Conservation (phyloP, 2,329 filamentous ascomycete genomes). For the Botrytis fabae region DNA sequence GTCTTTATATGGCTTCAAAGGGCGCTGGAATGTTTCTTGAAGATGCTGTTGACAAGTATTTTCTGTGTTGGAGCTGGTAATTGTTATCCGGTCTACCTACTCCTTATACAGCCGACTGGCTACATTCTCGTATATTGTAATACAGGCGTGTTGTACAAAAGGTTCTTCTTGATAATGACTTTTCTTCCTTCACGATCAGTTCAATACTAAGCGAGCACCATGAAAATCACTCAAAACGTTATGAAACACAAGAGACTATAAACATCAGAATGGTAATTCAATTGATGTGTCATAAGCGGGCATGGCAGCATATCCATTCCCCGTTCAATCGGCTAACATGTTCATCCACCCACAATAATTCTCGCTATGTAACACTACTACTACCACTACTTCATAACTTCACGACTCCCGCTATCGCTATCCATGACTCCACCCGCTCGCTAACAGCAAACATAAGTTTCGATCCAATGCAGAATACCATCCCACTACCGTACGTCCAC, state of each 20-base stretch:
- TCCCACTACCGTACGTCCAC: constrained; percentile 5
- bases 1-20: background rate
- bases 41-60: background rate
- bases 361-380: constrained; percentile 8
- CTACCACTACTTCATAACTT: background rate
- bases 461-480: constrained; percentile 17
- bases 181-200: background rate
- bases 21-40: background rate
- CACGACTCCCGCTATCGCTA: background rate
- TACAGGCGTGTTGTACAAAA: background rate
- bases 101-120: background rate
- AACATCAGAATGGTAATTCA: constrained; percentile 9
- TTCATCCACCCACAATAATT: background rate
- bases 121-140: background rate
- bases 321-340: constrained; percentile 5
- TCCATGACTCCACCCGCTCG: constrained; percentile 12
- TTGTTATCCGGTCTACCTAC: background rate
- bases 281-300: constrained; percentile 13
- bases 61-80: background rate
- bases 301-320: background rate
- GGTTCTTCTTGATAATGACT: background rate
- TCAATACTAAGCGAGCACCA: background rate
- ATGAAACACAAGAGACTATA: background rate
- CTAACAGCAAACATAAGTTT: constrained; percentile 17
- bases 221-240: background rate